These are phyloP conservation scores for Pachysandra terminalis DNA, from an alignment of 164 flowering plant species.

Conservation along the genomic window DNA sequence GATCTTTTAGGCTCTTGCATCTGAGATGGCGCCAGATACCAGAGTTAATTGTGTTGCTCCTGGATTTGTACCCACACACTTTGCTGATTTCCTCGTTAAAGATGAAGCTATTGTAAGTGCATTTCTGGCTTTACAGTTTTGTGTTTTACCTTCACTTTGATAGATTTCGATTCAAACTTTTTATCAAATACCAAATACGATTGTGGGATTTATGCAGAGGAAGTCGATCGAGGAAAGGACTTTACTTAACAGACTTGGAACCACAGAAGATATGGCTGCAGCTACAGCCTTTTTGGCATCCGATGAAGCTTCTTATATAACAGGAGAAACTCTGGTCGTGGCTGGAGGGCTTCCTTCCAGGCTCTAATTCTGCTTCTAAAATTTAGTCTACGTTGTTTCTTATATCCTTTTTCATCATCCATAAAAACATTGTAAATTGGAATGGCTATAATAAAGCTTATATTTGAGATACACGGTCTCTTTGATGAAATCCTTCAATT, in stretches of 20 bases:
- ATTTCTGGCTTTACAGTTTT: conserved; percentile 2
- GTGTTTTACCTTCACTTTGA: not conserved
- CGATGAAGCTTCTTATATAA: conserved; percentile 91
- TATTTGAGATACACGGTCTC: too few species aligned
- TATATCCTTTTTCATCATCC: too few species aligned
- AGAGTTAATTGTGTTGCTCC: conserved; percentile 92
- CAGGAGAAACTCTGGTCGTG: conserved; percentile 88
- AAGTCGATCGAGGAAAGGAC: conserved; percentile 42
- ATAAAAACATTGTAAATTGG: not conserved
- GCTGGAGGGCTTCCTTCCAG: conserved; percentile 87
- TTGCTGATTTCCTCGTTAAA: conserved; percentile 51
- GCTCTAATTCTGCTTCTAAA: conserved; percentile 34
- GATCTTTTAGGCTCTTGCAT: conserved; percentile 66
- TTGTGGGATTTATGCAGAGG: conserved; percentile 38
- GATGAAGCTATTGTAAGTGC: conserved; percentile 55
- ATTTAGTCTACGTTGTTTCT: too few species aligned
- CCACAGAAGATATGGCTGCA: conserved; percentile 90
- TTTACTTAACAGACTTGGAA: conserved; percentile 71
- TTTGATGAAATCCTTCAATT: too few species aligned
- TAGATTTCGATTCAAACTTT: not conserved
- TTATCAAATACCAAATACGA: not conserved
- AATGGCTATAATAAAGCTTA: too few species aligned
- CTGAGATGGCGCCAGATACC: conserved; percentile 79
- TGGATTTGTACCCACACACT: conserved; percentile 95
- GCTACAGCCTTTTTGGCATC: conserved; percentile 90